These are phyloP conservation scores for Huntiella savannae DNA, from an alignment of 2,329 filamentous ascomycete genomes.

Conservation along the genomic window DNA sequence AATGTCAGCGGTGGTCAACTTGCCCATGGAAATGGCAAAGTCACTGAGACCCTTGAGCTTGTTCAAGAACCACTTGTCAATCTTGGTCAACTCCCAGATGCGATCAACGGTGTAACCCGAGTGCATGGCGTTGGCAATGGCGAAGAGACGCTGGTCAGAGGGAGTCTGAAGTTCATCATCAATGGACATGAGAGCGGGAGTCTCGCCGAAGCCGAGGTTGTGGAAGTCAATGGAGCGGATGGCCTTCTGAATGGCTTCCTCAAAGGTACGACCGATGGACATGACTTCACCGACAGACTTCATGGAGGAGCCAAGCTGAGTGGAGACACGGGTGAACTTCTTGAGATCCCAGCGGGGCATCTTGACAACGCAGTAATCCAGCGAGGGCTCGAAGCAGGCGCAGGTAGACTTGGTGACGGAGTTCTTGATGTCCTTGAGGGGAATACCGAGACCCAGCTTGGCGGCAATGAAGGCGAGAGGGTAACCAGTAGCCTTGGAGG, in stretches of 20 bases:
- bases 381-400: conserved; percentile 93
- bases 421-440: conserved; percentile 90
- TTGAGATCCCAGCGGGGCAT: conserved; percentile 98
- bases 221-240: conserved; percentile 89
- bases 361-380: conserved; percentile 97
- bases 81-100: conserved; percentile 96
- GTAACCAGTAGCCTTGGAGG: conserved; percentile 94
- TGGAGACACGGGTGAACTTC: conserved; percentile 95
- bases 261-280: conserved; percentile 91
- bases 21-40: conserved; percentile 63
- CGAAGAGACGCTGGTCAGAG: conserved; percentile 91
- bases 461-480: conserved; percentile 91
- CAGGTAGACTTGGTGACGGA: conserved; percentile 89
- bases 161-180: conserved; percentile 93
- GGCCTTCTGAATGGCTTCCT: conserved; percentile 96
- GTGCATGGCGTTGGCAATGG: conserved; percentile 95
- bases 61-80: conserved; percentile 95
- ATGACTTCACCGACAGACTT: conserved; percentile 99
- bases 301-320: conserved; percentile 92
- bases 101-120: conserved; percentile 85
- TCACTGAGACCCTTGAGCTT: conserved; percentile 81
- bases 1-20: conserved; percentile 45
- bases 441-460: conserved; percentile 86
- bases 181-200: conserved; percentile 73
- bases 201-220: conserved; percentile 89